A percentile compares a stretch with the other conserved stretches of the same genome.
phyloP scores from a whole-genome alignment of 331 rosid genomes.

The Quercus lobata region DNA sequence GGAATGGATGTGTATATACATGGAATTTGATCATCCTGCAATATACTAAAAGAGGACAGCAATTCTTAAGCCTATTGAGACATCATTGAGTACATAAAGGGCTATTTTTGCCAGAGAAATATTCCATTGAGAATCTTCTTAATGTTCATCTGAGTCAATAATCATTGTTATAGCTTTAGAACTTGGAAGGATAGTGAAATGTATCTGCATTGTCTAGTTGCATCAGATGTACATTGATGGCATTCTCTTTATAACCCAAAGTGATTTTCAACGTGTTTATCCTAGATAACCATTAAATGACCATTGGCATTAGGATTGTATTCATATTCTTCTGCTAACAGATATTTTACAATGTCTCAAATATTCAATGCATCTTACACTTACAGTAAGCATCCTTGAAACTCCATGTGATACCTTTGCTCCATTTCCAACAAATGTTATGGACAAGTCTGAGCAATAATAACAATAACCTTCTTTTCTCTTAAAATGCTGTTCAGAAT shows the following conservation, averaged over 20 bases:
- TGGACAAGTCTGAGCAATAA: background rate
- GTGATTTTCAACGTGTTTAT: background rate
- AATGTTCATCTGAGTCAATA: background rate
- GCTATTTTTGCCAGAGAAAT: background rate
- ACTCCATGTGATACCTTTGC: no score
- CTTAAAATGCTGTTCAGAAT: background rate
- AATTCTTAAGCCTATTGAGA: no score
- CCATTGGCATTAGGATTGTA: background rate
- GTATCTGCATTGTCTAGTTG: background rate
- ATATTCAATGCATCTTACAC: no score
- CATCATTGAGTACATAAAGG: background rate
- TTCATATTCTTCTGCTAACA: background rate
- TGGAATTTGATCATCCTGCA: no score
- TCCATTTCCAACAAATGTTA: no score
- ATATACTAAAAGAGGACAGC: no score
- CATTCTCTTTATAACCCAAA: background rate
- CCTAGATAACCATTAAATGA: background rate
- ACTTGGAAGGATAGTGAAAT: background rate
- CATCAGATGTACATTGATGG: background rate
- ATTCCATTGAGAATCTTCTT: background rate
- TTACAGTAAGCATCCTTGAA: no score
- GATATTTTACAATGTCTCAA: no score
- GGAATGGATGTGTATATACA: background rate
- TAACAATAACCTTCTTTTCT: background rate
- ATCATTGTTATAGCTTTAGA: background rate